A percentile compares a stretch with the other conserved stretches of the same genome.
These are phyloP conservation scores for Phanerochaete carnosa DNA, from an alignment of 768 basidiomycete species.

Conservation along the genomic window DNA sequence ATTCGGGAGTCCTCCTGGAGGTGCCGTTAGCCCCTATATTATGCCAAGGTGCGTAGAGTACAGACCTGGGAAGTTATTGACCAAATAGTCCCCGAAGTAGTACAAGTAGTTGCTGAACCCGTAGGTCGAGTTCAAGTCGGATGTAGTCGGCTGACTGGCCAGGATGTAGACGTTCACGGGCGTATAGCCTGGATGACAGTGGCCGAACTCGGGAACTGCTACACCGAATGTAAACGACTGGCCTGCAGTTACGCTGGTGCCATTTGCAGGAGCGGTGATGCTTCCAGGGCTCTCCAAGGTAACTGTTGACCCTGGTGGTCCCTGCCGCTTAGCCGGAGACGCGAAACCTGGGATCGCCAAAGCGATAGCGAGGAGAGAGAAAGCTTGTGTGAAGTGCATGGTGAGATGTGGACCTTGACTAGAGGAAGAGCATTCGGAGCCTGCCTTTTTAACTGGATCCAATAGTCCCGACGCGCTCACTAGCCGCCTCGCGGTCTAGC, in stretches of 20 bases:
- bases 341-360: not conserved
- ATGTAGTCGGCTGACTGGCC: not conserved
- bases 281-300: not conserved
- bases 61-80: slow-evolving; percentile 2
- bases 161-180: not conserved
- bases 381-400: not conserved
- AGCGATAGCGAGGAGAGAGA: not conserved
- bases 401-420: not conserved
- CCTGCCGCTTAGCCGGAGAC: not conserved
- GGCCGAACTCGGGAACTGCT: not conserved
- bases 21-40: not conserved
- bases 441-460: not conserved
- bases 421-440: not conserved
- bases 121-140: slow-evolving; percentile 1
- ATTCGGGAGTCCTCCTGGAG: not conserved
- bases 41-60: not conserved
- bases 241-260: not conserved
- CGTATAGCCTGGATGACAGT: slow-evolving; percentile 7
- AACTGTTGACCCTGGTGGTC: not conserved
- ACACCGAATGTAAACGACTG: not conserved
- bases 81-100: not conserved
- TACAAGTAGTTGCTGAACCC: not conserved
- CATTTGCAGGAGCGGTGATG: not conserved
- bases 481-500: not conserved
- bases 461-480: not conserved